A percentile compares a stretch with the other conserved stretches of the same genome.
These are phyloP conservation scores for Tetrapisispora nanseiensis DNA, from an alignment of 805 yeast species.

Conservation along the genomic window DNA sequence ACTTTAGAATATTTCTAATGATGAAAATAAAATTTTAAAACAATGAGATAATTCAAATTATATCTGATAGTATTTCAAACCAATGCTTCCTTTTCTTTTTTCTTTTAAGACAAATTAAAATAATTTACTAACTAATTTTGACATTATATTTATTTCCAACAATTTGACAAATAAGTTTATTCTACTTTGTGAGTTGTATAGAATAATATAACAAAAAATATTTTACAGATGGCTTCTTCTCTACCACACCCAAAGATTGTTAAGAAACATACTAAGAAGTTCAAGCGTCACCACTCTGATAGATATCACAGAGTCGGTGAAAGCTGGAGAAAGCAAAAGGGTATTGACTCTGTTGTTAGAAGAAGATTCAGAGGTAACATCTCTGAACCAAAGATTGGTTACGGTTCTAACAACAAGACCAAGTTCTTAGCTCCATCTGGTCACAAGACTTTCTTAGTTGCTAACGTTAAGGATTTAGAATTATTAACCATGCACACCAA, in stretches of 20 bases:
- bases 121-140: not conserved
- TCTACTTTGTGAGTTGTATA: not conserved
- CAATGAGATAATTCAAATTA: no score
- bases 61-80: no score
- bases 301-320: conserved; percentile 97
- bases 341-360: conserved; percentile 99
- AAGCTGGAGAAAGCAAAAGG: conserved; percentile 99
- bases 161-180: not conserved
- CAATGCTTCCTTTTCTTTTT: no score
- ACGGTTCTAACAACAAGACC: conserved; percentile 99
- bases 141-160: not conserved
- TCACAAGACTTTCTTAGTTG: conserved; percentile 92
- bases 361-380: conserved; percentile 99
- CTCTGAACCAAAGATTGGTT: conserved; percentile 98
- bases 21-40: no score
- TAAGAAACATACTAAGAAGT: conserved; percentile 97
- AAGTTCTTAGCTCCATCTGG: conserved; percentile 94
- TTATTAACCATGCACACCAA: conserved; percentile 92
- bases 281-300: conserved; percentile 99
- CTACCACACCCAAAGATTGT: conserved; percentile 98
- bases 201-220: not conserved
- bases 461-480: conserved; percentile 90
- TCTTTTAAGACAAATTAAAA: no score
- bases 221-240: conserved; percentile 79
- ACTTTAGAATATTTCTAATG: no score